Conservation (phyloP, 192 early-diverging fungal genomes). For the Linnemannia exigua region DNA sequence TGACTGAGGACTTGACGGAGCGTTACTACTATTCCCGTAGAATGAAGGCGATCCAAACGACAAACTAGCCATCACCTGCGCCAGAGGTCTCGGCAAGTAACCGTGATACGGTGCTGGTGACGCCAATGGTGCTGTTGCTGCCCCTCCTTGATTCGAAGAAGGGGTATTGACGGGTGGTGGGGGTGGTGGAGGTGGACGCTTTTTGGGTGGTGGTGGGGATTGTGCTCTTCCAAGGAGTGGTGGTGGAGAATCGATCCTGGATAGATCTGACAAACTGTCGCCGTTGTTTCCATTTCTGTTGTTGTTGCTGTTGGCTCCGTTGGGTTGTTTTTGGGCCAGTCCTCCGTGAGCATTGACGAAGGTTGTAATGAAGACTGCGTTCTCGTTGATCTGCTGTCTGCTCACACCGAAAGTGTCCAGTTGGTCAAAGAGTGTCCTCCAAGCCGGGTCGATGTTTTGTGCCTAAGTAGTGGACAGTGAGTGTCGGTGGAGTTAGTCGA, state of each 20-base stretch:
- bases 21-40: constrained; percentile 30
- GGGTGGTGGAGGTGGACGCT: constrained; percentile 47
- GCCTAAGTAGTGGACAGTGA: constrained; percentile 42
- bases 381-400: constrained; percentile 62
- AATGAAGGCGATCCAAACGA: constrained; percentile 41
- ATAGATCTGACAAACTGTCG: constrained; percentile 2
- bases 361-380: constrained; percentile 76
- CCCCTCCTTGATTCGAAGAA: background rate
- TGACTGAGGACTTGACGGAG: constrained; percentile 8
- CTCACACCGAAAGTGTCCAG: constrained; percentile 76
- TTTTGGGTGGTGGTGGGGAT: constrained; percentile 17
- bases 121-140: constrained; percentile 17
- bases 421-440: constrained; percentile 76
- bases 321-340: constrained; percentile 28
- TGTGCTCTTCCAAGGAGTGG: constrained; percentile 33
- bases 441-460: constrained; percentile 79
- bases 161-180: constrained; percentile 38
- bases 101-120: constrained; percentile 46
- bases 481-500: background rate
- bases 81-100: constrained; percentile 42
- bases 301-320: constrained; percentile 11
- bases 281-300: background rate
- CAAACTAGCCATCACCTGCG: constrained; percentile 38
- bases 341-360: constrained; percentile 79
- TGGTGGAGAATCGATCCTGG: constrained; percentile 52